Base-by-base conservation (phyloP, 2,329 filamentous ascomycete species). In the Biscogniauxia sp. region DNA sequence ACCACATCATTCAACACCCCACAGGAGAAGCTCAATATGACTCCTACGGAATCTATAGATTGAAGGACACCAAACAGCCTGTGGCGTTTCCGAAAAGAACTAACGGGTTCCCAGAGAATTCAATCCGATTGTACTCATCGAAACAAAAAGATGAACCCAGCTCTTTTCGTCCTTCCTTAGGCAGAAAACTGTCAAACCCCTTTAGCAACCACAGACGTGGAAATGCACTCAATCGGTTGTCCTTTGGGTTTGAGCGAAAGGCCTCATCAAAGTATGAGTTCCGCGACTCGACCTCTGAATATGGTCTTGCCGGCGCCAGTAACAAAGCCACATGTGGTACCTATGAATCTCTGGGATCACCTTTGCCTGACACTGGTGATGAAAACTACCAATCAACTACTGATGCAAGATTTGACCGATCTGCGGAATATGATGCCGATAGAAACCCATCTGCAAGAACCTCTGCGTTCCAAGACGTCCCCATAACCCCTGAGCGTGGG, bases 221-320 rank as follows among this genome's bases (percentile, higher is more conserved):
- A 0, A 57, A 63, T 17, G 20, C 20, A 4, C 56, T 59, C 6
- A 64, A 54, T 1, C 65, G 67, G 19, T 66, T 73, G 9, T 28
- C 50, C 6, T 64, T 59, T 53, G 61, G 66, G 13, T 45, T 64
- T 20, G 62, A 64, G 7, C 37, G 61, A 5, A 64, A 63, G n/a
- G 62, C 59, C 6, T 64, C 63, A 9, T 66, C 68, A 1, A 68
- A 66, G 17, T 73, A 71, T 50, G 68, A 69, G 0, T 74, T 74
- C 41, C 68, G 72, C 1, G 72, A 74, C 51, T 73, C 72, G 9
- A 25, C 59, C 15, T 72, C 70, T 0, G 67, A 70, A 8, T 71
- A 69, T 26, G 55, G 62, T 19, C 55, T 51, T 37, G 60, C 64
- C 5, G 51, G 26, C 45, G 61, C 60, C 2, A 66, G 57, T n/a